These are phyloP conservation scores for Artemisia annua DNA, from an alignment of 129 eudicot species.

Conservation along the genomic window DNA sequence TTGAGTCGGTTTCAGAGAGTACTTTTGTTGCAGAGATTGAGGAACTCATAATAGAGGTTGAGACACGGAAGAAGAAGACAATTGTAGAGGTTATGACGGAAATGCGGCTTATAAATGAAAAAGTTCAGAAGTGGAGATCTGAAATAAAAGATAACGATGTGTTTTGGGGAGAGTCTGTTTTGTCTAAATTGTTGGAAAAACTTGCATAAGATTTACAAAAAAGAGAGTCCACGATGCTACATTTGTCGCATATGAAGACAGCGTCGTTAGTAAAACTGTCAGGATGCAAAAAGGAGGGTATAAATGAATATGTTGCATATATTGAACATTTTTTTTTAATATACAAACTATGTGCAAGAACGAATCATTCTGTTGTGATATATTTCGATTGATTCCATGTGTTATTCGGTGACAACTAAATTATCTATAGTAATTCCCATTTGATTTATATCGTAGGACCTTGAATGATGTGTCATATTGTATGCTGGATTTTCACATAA, in stretches of 20 bases:
- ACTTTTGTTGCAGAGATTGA: constrained; percentile 22
- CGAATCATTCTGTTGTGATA: not conserved
- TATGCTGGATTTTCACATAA: no score
- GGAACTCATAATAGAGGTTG: constrained; percentile 13
- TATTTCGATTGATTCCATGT: not conserved
- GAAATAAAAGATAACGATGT: constrained; percentile 11
- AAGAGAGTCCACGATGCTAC: no score
- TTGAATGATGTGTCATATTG: no score
- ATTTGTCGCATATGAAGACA: not conserved
- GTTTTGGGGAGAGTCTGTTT: constrained; percentile 26
- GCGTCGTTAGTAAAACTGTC: not conserved
- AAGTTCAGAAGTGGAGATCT: constrained; percentile 13
- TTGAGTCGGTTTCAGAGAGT: constrained; percentile 23
- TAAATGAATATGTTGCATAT: not conserved
- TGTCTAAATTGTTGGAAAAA: constrained; percentile 14
- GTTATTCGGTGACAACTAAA: not conserved
- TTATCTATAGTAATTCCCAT: not conserved
- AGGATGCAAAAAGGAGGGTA: not conserved
- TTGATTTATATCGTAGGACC: no score
- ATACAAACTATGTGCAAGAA: not conserved
- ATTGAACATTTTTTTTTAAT: not conserved
- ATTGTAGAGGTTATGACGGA: constrained; percentile 10
- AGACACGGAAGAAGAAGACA: not conserved
- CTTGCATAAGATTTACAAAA: constrained; percentile 6
- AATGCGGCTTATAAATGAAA: not conserved